A percentile compares a stretch with the other conserved stretches of the same genome.
These are phyloP conservation scores for Samsoniella hepiali DNA, from an alignment of 2,329 filamentous ascomycete species.

Conservation along the genomic window DNA sequence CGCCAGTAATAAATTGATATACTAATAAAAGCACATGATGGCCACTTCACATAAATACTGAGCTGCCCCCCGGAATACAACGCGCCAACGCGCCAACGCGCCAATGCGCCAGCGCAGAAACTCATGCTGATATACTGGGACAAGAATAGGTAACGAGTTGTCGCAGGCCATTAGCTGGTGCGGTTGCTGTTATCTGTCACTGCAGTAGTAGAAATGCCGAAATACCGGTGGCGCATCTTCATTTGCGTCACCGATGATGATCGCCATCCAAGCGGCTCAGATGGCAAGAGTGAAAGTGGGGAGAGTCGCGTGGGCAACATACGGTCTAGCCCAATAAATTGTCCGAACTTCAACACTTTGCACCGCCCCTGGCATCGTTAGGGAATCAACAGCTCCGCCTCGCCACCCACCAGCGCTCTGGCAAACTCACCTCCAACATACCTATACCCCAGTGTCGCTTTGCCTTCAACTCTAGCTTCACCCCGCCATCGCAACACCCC, in stretches of 20 bases:
- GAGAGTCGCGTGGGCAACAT: slow-evolving; percentile 14
- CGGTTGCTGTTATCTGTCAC: not conserved
- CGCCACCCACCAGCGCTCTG: not conserved
- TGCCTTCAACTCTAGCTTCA: not conserved
- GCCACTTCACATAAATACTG: no score
- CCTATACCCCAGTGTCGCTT: not conserved
- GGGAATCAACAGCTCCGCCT: not conserved
- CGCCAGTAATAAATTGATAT: not conserved
- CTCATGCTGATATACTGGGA: not conserved
- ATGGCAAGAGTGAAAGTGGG: slow-evolving; percentile 10
- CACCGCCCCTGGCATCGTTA: slow-evolving; percentile 7
- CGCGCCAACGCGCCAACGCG: not conserved
- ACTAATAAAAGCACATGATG: not conserved
- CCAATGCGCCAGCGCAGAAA: not conserved
- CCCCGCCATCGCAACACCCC: not conserved
- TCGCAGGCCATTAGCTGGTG: not conserved
- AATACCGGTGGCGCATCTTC: not conserved
- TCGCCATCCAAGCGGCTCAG: not conserved
- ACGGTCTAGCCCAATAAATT: slow-evolving; percentile 8
- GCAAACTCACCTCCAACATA: not conserved
- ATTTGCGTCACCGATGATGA: slow-evolving; percentile 13
- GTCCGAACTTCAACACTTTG: slow-evolving; percentile 4
- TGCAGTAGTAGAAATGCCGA: not conserved
- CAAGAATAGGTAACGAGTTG: not conserved
- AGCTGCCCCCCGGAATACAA: no score